phyloP scores from a whole-genome alignment of 257 asterid genomes.

The Cynanchum wilfordii region DNA sequence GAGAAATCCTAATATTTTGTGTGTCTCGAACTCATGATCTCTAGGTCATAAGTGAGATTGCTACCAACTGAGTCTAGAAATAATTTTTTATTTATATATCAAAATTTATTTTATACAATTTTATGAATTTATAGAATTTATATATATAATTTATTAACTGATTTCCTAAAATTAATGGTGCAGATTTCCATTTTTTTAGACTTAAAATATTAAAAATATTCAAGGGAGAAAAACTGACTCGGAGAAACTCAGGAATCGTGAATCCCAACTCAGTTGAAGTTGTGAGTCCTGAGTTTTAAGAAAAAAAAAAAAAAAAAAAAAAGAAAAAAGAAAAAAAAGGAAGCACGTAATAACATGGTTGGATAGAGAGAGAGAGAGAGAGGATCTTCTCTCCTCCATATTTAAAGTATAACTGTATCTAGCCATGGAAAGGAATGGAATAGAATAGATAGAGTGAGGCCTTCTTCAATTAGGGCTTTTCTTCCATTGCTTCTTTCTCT shows the following conservation, averaged over 20 bases:
- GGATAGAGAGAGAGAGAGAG: constrained; percentile 8
- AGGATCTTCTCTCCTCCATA: constrained; percentile 4
- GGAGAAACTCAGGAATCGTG: background rate
- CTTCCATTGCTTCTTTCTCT: constrained; percentile 9
- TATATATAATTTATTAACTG: too few relatives aligned
- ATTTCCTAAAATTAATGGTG: too few relatives aligned
- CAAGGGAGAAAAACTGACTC: background rate
- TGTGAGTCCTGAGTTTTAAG: background rate
- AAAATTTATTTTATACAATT: too few relatives aligned
- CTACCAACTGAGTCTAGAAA: too few relatives aligned
- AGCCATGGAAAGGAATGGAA: constrained; percentile 1
- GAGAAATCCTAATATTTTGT: too few relatives aligned
- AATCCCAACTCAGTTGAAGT: background rate
- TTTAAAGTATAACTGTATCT: constrained; percentile 1
- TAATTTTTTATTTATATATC: too few relatives aligned
- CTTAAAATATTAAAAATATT: too few relatives aligned
- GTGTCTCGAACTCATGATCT: too few relatives aligned
- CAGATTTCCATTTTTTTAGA: too few relatives aligned
- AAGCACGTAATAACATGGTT: constrained; percentile 5
- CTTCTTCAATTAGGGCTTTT: constrained; percentile 19
- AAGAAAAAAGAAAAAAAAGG: background rate
- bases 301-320: background rate
- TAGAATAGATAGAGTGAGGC: background rate
- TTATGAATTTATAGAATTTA: too few relatives aligned
- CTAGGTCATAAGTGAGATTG: too few relatives aligned